Evolutionary conservation across 2,329 filamentous ascomycete species (phyloP), one percentile per base, ranked within the genome.

Genomic region (Chaetomiaceae sp.): DNA sequence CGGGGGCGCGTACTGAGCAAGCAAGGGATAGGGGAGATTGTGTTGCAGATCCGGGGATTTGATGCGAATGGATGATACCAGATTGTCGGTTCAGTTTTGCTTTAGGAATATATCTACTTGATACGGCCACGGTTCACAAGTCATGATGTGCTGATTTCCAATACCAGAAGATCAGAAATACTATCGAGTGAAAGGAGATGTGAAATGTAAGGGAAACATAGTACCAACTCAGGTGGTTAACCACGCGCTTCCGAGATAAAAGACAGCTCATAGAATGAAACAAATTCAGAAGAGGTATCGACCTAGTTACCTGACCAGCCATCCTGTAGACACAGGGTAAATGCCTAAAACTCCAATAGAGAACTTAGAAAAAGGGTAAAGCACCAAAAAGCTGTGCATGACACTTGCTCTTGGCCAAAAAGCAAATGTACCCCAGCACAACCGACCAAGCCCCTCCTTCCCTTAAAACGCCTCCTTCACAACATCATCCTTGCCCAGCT

Each of bases 401-500:
- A 11, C 5, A 9, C 5, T 23, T 32, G n/a, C n/a, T 20, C 27
- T 8, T 23, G 23, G 4, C 16, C 27, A 20, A 43, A n/a, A n/a
- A n/a, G n/a, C n/a, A n/a, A n/a, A n/a, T n/a, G n/a, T n/a, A n/a
- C 25, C 8, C 1, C 9, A 43, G 27, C 20, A 32, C 43, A 42
- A 16, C 27, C 23, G 25, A 30, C 10, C 5, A 21, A 27, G 2
- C 32, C 25, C n/a, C 29, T 10, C 13, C 34, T n/a, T n/a, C 33
- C 7, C 11, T 21, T 49, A 55, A 42, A 48, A 52, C 5, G 48
- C 48, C 54, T 51, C 53, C 46, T 57, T 46, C 21, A 97, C 92
- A 61, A 96, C 85, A 52, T 95, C 90, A 37, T 90, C 87, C 66
- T 81, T 83, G 47, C 86, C 84, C 43, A 95, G 75, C 72, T 89